Evolutionary conservation across 441 rosid species (phyloP).

Genomic region (Pelargonium cotyledonis): DNA sequence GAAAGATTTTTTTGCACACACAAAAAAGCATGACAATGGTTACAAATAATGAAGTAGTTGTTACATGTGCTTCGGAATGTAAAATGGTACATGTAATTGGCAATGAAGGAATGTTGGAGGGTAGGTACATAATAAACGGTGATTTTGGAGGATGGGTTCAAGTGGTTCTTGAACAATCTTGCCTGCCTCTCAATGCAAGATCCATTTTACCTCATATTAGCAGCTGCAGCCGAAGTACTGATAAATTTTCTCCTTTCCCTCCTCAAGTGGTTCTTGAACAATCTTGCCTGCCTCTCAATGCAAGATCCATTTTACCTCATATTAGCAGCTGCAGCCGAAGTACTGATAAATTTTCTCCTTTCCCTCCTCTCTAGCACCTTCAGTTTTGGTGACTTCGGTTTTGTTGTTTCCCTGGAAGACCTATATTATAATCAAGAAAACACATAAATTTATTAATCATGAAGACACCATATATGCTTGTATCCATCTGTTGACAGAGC

Average conservation of each 20-base stretch:
- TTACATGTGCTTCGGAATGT: too few relatives aligned
- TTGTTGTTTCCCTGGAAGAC: conserved; percentile 64
- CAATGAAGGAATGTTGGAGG: too few relatives aligned
- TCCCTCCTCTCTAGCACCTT: conserved; percentile 50
- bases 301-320: conserved; percentile 42
- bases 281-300: neutral
- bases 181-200: neutral
- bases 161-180: conserved; percentile 9
- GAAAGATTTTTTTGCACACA: too few relatives aligned
- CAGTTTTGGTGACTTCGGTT: conserved; percentile 65
- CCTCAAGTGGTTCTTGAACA: conserved; percentile 23
- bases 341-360: conserved; percentile 31
- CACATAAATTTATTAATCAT: neutral
- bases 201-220: conserved; percentile 49
- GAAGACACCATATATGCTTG: neutral
- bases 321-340: conserved; percentile 37
- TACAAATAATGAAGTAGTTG: too few relatives aligned
- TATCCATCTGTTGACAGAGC: neutral
- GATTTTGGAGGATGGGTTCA: neutral
- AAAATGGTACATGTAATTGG: too few relatives aligned
- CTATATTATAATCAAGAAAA: conserved; percentile 31
- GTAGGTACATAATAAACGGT: neutral
- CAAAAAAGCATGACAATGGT: too few relatives aligned
- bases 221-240: conserved; percentile 32
- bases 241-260: conserved; percentile 38